Conservation (phyloP, 768 basidiomycete genomes). For the Russula emetica region DNA sequence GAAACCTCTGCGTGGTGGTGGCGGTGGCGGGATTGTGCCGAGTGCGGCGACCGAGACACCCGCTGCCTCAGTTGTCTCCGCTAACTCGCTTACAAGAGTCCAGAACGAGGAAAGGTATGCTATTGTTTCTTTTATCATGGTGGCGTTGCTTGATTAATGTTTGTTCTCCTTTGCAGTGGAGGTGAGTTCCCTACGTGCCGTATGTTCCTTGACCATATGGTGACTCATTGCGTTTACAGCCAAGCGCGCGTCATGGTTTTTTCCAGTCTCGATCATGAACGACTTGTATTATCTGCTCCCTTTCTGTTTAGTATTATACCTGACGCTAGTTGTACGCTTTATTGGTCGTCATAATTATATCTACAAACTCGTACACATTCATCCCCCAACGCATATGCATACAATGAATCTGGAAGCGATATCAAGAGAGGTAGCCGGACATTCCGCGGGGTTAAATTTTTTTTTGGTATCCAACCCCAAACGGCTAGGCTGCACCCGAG, state of each 20-base stretch:
- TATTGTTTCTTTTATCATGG: slow-evolving; percentile 7
- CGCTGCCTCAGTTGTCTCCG: slow-evolving; percentile 44
- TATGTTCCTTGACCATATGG: slow-evolving; percentile 18
- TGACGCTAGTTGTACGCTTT: slow-evolving; percentile 31
- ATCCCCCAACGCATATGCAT: slow-evolving; percentile 31
- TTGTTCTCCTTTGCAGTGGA: slow-evolving; percentile 14
- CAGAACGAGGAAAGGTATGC: slow-evolving; percentile 73
- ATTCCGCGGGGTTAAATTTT: slow-evolving; percentile 24
- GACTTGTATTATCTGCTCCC: slow-evolving; percentile 28
- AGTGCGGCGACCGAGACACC: slow-evolving; percentile 41
- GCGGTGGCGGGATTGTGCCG: slow-evolving; percentile 60
- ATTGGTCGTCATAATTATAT: slow-evolving; percentile 33
- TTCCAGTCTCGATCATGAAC: slow-evolving; percentile 69
- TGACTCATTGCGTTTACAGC: slow-evolving; percentile 19
- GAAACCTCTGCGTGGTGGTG: slow-evolving; percentile 93
- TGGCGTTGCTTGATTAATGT: slow-evolving; percentile 22
- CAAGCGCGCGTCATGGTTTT: slow-evolving; percentile 91
- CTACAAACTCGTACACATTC: slow-evolving; percentile 28
- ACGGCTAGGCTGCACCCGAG: slow-evolving; percentile 22
- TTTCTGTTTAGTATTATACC: slow-evolving; percentile 31
- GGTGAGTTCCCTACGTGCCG: slow-evolving; percentile 23
- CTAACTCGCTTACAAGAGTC: slow-evolving; percentile 63
- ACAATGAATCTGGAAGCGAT: slow-evolving; percentile 5
- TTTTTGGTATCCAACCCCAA: slow-evolving; percentile 20
- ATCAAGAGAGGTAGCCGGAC: not conserved